Evolutionary conservation across 306 rosid species (phyloP), one percentile per base, ranked within the genome.

Genomic region (Trifolium dubium): DNA sequence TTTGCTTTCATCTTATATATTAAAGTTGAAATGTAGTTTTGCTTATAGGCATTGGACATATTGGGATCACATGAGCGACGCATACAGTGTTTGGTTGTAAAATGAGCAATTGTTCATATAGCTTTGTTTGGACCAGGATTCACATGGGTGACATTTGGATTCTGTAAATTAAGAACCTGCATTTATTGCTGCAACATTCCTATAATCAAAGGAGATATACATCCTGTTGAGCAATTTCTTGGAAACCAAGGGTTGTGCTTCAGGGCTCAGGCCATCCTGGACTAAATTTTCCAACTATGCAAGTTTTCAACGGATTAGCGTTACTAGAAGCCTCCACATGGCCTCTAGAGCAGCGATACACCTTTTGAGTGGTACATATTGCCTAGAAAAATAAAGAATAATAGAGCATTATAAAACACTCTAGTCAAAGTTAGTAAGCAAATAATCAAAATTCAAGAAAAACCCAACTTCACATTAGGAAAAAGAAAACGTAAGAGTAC

Each of bases 281-380:
- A 61, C 87, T 73, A 61, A 74, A 81, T 64, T 81, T 86, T 44
- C 87, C 47, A 43, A 64, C 72, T 30, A 66, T 28, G 39, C 80
- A 78, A 65, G 44, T 81, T 84, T 84, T 83, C 29, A 78, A 81
- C 51, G 81, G 72, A 55, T 50, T 80, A 49, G 64, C n/a, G 66
- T 73, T 86, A 37, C 67, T 35, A 67, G 84, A 75, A 74, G 83
- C 79, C 66, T 82, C 87, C 73, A 30, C 64, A 50, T 81, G 80
- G 75, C 81, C 78, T 65, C 85, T 87, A 17, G 86, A 79, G 82
- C 82, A 68, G 34, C 77, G 86, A 43, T 79, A 34, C 80, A 81
- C 79, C 81, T 79, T 87, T 67, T 84, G 92, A 65, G 93, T 74
- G 78, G 78, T 67, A 59, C 83, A 79, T 19, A 79, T 73, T 70